Percentiles rank a stretch among this genome's conserved stretches.
phyloP scores from a whole-genome alignment of 495 filamentous ascomycete genomes.

The Terfezia claveryi region DNA sequence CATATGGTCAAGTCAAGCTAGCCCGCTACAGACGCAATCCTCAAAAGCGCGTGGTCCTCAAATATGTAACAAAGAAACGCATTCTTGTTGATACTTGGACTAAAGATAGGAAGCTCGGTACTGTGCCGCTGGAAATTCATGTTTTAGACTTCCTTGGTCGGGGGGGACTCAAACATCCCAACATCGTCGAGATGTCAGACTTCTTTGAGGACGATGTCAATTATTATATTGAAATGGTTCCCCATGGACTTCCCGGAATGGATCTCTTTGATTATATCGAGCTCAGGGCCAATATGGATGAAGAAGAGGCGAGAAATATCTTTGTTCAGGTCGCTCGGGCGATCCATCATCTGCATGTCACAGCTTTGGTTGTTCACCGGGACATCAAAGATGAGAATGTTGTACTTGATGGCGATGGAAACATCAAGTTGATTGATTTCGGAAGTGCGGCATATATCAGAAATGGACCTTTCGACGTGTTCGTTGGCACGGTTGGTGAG shows the following conservation, averaged over 20 bases:
- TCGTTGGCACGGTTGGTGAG: constrained; percentile 94
- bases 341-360: constrained; percentile 76
- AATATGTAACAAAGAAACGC: constrained; percentile 90
- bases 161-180: constrained; percentile 71
- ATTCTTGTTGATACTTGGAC: constrained; percentile 99
- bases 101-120: constrained; percentile 79
- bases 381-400: constrained; percentile 99
- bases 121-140: constrained; percentile 92
- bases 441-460: constrained; percentile 96
- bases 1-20: constrained; percentile 92
- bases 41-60: constrained; percentile 69
- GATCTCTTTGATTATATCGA: constrained; percentile 98
- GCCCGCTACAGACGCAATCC: constrained; percentile 64
- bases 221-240: constrained; percentile 98
- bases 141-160: constrained; percentile 82
- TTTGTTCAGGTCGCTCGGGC: constrained; percentile 82
- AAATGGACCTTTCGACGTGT: constrained; percentile 95
- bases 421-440: constrained; percentile 94
- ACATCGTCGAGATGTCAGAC: constrained; percentile 95
- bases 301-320: constrained; percentile 78
- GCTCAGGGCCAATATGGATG: constrained; percentile 87
- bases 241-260: constrained; percentile 92
- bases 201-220: constrained; percentile 98
- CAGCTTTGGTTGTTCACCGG: constrained; percentile 78
- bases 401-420: constrained; percentile 80